Evolutionary conservation across 192 early-diverging fungal species (phyloP), one percentile per base, ranked within the genome.

Genomic region (Linnemannia exigua): DNA sequence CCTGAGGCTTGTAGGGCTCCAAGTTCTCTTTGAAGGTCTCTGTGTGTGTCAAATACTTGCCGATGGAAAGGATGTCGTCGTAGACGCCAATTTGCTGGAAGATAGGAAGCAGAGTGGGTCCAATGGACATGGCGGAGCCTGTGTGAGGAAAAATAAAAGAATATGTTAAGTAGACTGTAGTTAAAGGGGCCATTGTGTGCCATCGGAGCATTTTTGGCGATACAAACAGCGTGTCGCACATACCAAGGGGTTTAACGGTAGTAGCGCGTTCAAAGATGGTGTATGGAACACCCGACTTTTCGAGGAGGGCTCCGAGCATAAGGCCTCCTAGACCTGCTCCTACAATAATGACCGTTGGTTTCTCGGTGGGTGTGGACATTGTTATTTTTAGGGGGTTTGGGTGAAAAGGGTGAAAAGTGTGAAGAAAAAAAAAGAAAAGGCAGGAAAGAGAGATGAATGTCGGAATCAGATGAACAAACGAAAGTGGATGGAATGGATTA

Each of bases 31-130:
- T 52, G 25, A 37, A 25, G 50, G 28, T 31, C 12, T 15, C 31
- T 1, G 50, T 20, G 12, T 22, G 33, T 3, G 36, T 37, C 8
- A 67, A 12, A 6, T 50, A 22, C 54, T 63, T 75, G 38, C 44
- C 52, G 20, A 61, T 14, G 4, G 52, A 16, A 2, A 63, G 14
- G 61, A 77, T 70, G 8, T 77, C 76, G 28, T 70, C 67, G 31
- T 36, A 69, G 35, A 77, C 36, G 5, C 76, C 76, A 16, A 77
- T 35, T 38, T 77, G 76, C 33, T 77, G 28, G 47, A 76, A 76
- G 38, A 63, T 15, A 5, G 50, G 50, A 20, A 52, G 50, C 4
- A 52, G 17, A 0, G 50, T 52, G 5, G 50, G 50, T 6, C 50
- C 50, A 17, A 52, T 52, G 1, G 50, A 52, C 50, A 52, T 52